Evolutionary conservation across 495 filamentous ascomycete species (phyloP), one percentile per base, ranked within the genome.

Genomic region (Pyrenula aspistea): DNA sequence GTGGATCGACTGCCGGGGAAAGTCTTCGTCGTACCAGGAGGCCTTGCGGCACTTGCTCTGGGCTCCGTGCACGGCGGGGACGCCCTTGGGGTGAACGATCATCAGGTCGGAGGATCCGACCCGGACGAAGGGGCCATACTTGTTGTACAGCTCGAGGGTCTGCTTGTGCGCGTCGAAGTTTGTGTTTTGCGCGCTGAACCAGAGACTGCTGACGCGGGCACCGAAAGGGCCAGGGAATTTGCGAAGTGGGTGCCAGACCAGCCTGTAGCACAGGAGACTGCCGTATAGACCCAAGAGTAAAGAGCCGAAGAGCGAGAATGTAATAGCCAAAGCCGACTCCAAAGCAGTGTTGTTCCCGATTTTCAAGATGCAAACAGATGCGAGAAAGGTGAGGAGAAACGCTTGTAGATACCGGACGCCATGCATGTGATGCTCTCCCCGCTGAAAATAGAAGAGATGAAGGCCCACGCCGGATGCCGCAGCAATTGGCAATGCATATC

Each of bases 41-140:
- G 68, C 65, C 58, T 77, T 79, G 0, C 22, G 63, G 25, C 63
- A 65, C 42, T 64, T 61, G 1, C 71, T 58, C 2, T 65, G 55
- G 0, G 62, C 48, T 0, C 73, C 66, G 48, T 73, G 66, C 2
- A 77, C 61, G 0, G 59, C 53, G 2, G 58, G 24, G 1, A 77
- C 61, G 2, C 67, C 70, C 1, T 65, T 58, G 15, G 73, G 70
- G 54, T 72, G 56, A 0, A 63, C 60, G 21, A 78, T 71, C 0
- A 74, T 75, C 2, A 77, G 57, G 15, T 75, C 68, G 2, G 62
- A 64, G 1, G 71, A 69, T 2, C 68, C 70, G 64, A 66, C 65
- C 3, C 60, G 57, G 1, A 80, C 71, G 47, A 75, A 69, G 25
- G 68, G 66, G 0, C 78, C 76, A 63, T 78, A 72, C 52, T 70